phyloP scores from a whole-genome alignment of 1,284 basidiomycete genomes.

The Stereum hirsutum region DNA sequence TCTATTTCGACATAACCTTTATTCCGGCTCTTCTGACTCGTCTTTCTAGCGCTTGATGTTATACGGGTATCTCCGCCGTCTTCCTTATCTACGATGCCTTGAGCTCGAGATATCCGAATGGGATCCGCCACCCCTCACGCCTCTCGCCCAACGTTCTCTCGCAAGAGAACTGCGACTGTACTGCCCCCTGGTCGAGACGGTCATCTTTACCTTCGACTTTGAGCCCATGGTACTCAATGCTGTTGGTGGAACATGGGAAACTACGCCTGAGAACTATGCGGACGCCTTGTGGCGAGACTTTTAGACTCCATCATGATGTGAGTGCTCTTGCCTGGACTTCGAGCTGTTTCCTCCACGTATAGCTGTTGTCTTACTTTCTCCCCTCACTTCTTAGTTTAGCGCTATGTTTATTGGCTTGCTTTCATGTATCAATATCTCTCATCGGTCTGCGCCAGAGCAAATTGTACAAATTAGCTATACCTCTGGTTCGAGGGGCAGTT shows the following conservation, averaged over 20 bases:
- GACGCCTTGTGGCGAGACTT: constrained; percentile 47
- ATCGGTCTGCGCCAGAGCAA: not conserved
- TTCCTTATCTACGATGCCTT: constrained; percentile 38
- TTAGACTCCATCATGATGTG: constrained; percentile 14
- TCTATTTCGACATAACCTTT: constrained; percentile 7
- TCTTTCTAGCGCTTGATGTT: constrained; percentile 42
- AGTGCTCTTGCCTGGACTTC: not conserved
- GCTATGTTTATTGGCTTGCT: not conserved
- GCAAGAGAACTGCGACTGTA: constrained; percentile 51
- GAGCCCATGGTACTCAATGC: constrained; percentile 42
- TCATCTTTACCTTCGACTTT: constrained; percentile 53
- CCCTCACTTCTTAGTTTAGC: not conserved
- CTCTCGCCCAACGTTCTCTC: constrained; percentile 43
- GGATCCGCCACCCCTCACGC: constrained; percentile 43
- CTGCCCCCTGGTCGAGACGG: constrained; percentile 35
- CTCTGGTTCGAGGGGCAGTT: not conserved
- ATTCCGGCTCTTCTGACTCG: constrained; percentile 4
- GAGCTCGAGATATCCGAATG: constrained; percentile 58
- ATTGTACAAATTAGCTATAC: not conserved
- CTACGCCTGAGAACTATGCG: constrained; percentile 26
- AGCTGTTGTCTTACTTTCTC: not conserved
- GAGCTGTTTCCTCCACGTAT: not conserved
- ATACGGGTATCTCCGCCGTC: constrained; percentile 46
- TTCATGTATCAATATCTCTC: constrained; percentile 1
- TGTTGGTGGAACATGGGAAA: constrained; percentile 28